Percentiles rank a stretch among this genome's conserved stretches.
These are phyloP conservation scores for Lipomyces sp. DNA, from an alignment of 805 yeast genomes.

Conservation along the genomic window DNA sequence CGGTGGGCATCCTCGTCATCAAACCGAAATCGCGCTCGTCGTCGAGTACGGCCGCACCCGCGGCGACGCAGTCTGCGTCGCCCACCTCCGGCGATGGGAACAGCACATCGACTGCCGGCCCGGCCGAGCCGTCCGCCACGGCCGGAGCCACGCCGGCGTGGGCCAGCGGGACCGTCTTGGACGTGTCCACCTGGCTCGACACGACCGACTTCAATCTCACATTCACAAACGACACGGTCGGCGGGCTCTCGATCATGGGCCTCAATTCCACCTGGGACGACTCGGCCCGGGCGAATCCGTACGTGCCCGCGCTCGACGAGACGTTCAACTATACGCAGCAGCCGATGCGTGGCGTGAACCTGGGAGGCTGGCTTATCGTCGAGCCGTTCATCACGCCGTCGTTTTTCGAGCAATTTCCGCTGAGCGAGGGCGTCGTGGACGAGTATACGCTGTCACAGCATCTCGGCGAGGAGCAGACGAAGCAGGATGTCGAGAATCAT, in stretches of 20 bases:
- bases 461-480: constrained; percentile 61
- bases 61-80: neutral
- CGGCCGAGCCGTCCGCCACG: no score
- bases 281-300: constrained; percentile 31
- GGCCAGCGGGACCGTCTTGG: constrained; percentile 34
- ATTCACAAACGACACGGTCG: constrained; percentile 37
- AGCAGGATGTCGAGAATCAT: constrained; percentile 54
- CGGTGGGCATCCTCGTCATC: constrained; percentile 35
- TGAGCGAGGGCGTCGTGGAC: constrained; percentile 51
- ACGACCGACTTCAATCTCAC: constrained; percentile 38
- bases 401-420: constrained; percentile 49
- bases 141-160: constrained; percentile 25
- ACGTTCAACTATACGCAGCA: constrained; percentile 32
- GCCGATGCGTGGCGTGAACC: constrained; percentile 62
- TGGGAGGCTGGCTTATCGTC: constrained; percentile 86
- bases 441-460: constrained; percentile 62
- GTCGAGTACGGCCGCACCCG: neutral
- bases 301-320: constrained; percentile 35
- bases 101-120: neutral
- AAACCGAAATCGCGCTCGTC: constrained; percentile 7
- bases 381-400: constrained; percentile 86
- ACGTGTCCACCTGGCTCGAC: constrained; percentile 38
- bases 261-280: constrained; percentile 37
- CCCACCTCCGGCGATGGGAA: neutral
- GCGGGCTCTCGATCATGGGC: constrained; percentile 39